Base-by-base conservation (phyloP, 2,329 filamentous ascomycete genomes). In the Setomelanomma holmii region DNA sequence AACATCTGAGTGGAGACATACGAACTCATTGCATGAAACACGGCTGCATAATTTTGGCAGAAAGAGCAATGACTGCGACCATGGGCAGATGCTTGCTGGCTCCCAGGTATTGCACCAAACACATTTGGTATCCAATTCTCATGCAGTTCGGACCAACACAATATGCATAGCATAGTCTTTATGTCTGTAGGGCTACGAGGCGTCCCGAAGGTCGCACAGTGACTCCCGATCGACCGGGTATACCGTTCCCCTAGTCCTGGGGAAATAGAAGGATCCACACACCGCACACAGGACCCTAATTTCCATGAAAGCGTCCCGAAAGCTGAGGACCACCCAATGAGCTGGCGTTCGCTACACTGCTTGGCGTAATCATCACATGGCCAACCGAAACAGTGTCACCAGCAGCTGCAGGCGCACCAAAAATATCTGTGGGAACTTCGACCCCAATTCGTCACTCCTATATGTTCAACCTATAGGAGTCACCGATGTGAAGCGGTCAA, bases 401-500 rank as follows among this genome's bases (percentile, higher is more conserved):
- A 16, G 40, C 40, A 42, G 21, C 7, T 23, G 42, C 42, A 22
- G 27, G 33, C 42, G 22, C 35, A 14, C 19, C 42, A 36, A 35
- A 23, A 36, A 45, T 38, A 45, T 35, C 12, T 20, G 21, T 36
- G 21, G 42, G 42, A 45, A 45, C 35, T 30, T 21, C 16, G 24
- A 34, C 19, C 41, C 41, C 27, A 16, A 35, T 44, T 27, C 5
- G 41, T 30, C 27, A 35, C 12, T 14, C 27, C 12, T 16, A 14
- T 1, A 7, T 23, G 20, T 17, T 21, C 10, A 22, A 27, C 44
- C 44, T 40, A 46, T 46, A 39, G 34, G 44, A 46, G 30, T 39
- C 11, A 36, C 16, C 43, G 43, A 45, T 24, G 14, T 14, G 30
- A 36, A 36, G 30, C 27, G 43, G 44, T 46, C 33, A 39, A 39